Conservation (phyloP, 257 asterid genomes). For the Apocynum venetum region DNA sequence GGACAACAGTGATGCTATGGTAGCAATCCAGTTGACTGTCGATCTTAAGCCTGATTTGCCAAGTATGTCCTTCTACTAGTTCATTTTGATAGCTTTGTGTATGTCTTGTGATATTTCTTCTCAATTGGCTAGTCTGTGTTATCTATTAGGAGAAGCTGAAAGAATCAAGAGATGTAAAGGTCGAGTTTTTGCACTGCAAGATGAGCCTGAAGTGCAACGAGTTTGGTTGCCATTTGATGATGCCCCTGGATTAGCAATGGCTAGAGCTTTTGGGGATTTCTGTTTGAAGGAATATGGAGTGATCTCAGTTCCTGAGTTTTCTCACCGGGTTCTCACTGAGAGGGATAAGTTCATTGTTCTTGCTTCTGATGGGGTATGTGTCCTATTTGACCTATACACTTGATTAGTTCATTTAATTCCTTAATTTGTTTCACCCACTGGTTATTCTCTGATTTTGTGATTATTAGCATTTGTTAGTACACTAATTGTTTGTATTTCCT, state of each 20-base stretch:
- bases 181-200: slow-evolving; percentile 94
- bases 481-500: not conserved
- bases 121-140: slow-evolving; percentile 5
- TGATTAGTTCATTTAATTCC: not conserved
- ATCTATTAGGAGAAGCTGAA: slow-evolving; percentile 79
- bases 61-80: slow-evolving; percentile 36
- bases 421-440: not conserved
- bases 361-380: slow-evolving; percentile 98
- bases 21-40: slow-evolving; percentile 87
- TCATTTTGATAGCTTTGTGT: not conserved
- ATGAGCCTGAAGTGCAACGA: slow-evolving; percentile 96
- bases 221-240: slow-evolving; percentile 98
- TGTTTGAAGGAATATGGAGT: slow-evolving; percentile 98
- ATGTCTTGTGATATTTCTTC: slow-evolving; percentile 4
- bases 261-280: slow-evolving; percentile 97
- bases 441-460: not conserved
- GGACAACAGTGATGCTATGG: slow-evolving; percentile 66
- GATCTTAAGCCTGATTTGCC: slow-evolving; percentile 97
- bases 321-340: slow-evolving; percentile 67
- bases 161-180: slow-evolving; percentile 94
- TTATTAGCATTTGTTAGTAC: not conserved
- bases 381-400: not conserved
- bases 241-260: slow-evolving; percentile 99
- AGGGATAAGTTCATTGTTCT: slow-evolving; percentile 81
- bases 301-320: slow-evolving; percentile 88